phyloP scores from a whole-genome alignment of 257 asterid genomes.

The Solanum medicagineum region DNA sequence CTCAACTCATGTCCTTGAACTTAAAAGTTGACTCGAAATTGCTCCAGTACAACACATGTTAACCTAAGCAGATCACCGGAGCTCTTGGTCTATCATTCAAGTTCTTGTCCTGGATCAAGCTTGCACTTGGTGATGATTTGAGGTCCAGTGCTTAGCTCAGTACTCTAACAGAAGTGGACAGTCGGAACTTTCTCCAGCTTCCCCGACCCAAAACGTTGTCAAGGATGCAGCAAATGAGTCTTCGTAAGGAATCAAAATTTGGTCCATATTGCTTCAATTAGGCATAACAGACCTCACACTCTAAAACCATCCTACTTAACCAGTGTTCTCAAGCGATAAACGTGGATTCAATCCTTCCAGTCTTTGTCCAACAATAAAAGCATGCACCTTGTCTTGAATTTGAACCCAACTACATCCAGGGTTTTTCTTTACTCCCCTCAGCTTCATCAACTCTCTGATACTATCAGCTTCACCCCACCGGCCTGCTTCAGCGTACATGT shows the following conservation, averaged over 20 bases:
- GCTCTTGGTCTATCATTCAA: neutral
- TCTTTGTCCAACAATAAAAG: conserved; percentile 33
- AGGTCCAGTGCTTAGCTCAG: neutral
- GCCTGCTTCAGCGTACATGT: conserved; percentile 75
- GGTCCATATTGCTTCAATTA: neutral
- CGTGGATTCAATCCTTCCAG: conserved; percentile 18
- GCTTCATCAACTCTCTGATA: conserved; percentile 52
- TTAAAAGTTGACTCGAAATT: neutral
- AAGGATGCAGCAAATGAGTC: neutral
- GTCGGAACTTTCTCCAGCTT: neutral
- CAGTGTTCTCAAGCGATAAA: conserved; percentile 12
- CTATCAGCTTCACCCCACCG: conserved; percentile 68
- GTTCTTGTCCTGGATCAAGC: neutral
- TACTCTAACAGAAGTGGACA: neutral
- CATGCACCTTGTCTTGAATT: conserved; percentile 23
- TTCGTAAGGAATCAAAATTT: neutral
- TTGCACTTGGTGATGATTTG: neutral
- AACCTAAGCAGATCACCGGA: neutral
- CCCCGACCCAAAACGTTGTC: neutral
- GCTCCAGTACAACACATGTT: neutral
- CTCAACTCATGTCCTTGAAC: neutral
- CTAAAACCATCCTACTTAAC: neutral
- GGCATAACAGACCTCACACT: neutral
- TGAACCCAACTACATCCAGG: conserved; percentile 85
- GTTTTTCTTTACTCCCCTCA: conserved; percentile 50